Evolutionary conservation across 2,329 filamentous ascomycete species (phyloP).

Genomic region (Coniosporium uncinatum): DNA sequence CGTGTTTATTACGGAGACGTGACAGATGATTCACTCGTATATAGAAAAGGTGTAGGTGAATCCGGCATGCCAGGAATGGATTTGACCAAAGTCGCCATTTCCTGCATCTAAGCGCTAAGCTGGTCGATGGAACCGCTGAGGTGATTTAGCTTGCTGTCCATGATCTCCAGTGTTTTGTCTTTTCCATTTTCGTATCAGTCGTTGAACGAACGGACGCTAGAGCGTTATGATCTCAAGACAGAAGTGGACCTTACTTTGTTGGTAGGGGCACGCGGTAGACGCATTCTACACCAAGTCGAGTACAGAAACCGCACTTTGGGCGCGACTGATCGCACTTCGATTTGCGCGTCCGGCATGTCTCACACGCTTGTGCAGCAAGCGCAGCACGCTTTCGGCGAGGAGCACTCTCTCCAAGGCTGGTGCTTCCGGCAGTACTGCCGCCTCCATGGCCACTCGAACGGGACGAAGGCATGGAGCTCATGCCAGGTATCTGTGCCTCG

Average conservation of each 20-base stretch:
- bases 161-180: conserved; percentile 3
- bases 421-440: too few relatives aligned
- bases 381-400: conserved; percentile 20
- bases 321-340: conserved; percentile 59
- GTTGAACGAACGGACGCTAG: background rate
- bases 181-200: conserved; percentile 34
- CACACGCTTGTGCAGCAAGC: conserved; percentile 51
- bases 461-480: too few relatives aligned
- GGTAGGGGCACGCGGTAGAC: conserved; percentile 54
- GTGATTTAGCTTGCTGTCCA: conserved; percentile 4
- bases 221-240: background rate
- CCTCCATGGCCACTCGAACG: too few relatives aligned
- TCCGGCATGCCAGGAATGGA: background rate
- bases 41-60: too few relatives aligned
- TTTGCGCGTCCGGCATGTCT: conserved; percentile 54
- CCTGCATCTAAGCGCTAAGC: background rate
- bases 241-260: conserved; percentile 48
- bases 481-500: too few relatives aligned
- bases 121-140: background rate
- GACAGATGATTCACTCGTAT: too few relatives aligned
- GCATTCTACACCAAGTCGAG: conserved; percentile 51
- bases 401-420: background rate
- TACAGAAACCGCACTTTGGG: conserved; percentile 55
- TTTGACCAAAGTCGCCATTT: background rate
- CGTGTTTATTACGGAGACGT: too few relatives aligned